Percentiles rank a stretch among this genome's conserved stretches.
Conservation (phyloP, 108 stramenopile species). For the Schizochytrium sp. region DNA sequence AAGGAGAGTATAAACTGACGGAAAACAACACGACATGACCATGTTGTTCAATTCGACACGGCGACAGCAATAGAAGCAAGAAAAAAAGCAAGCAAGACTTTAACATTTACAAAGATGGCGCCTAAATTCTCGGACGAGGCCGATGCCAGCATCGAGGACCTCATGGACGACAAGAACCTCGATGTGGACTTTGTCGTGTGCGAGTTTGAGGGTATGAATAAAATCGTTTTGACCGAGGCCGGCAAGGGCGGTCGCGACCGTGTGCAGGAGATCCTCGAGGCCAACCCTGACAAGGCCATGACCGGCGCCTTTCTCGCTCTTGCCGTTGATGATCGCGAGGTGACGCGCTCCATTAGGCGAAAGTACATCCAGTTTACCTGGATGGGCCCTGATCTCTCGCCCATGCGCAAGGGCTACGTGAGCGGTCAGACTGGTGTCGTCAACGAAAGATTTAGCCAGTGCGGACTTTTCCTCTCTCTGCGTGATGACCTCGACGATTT, state of each 20-base stretch:
- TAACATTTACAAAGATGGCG: not conserved
- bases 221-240: not conserved
- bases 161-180: not conserved
- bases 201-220: not conserved
- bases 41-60: too few relatives aligned
- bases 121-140: not conserved
- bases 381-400: not conserved
- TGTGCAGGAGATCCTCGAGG: not conserved
- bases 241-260: not conserved
- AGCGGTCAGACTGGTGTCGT: not conserved
- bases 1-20: too few relatives aligned
- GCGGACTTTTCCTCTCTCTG: not conserved
- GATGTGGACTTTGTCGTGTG: constrained; percentile 9
- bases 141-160: not conserved
- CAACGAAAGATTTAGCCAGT: not conserved
- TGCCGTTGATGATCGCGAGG: constrained; percentile 12
- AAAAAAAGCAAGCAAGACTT: not conserved
- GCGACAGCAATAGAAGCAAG: not conserved
- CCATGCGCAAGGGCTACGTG: constrained; percentile 4
- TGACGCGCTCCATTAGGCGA: not conserved
- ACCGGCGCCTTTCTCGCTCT: not conserved
- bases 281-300: not conserved
- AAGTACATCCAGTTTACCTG: constrained; percentile 11
- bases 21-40: too few relatives aligned
- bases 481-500: not conserved